These are phyloP conservation scores for Neurospora discreta DNA, from an alignment of 495 filamentous ascomycete species.

Conservation along the genomic window DNA sequence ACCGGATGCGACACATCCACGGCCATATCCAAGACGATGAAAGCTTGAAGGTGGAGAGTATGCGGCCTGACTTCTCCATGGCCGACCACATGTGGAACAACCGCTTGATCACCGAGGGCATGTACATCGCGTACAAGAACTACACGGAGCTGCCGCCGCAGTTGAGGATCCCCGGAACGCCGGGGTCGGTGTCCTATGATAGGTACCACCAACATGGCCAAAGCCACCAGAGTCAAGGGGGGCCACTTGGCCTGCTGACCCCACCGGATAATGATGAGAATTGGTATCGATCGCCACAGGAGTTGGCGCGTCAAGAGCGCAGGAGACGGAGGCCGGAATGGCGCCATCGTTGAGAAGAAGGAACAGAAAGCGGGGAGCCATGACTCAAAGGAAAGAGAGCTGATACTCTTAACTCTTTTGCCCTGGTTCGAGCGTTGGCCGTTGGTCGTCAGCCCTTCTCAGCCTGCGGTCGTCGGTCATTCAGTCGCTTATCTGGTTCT, in stretches of 20 bases:
- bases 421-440: neutral
- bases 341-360: neutral
- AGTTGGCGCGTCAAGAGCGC: neutral
- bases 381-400: neutral
- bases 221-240: neutral
- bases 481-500: neutral
- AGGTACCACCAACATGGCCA: neutral
- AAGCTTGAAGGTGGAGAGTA: too few species aligned
- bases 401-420: neutral
- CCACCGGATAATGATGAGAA: neutral
- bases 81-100: too few species aligned
- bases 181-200: neutral
- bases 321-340: neutral
- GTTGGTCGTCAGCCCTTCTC: neutral
- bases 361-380: neutral
- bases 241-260: neutral
- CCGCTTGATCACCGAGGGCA: too few species aligned
- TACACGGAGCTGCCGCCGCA: constrained; percentile 16
- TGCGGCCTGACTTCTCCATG: constrained; percentile 32
- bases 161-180: neutral
- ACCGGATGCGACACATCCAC: constrained; percentile 37
- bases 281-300: neutral
- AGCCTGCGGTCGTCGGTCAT: neutral
- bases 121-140: too few species aligned
- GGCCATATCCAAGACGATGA: too few species aligned